Conservation (phyloP, 805 yeast species). For the Ogataea ramenticola region DNA sequence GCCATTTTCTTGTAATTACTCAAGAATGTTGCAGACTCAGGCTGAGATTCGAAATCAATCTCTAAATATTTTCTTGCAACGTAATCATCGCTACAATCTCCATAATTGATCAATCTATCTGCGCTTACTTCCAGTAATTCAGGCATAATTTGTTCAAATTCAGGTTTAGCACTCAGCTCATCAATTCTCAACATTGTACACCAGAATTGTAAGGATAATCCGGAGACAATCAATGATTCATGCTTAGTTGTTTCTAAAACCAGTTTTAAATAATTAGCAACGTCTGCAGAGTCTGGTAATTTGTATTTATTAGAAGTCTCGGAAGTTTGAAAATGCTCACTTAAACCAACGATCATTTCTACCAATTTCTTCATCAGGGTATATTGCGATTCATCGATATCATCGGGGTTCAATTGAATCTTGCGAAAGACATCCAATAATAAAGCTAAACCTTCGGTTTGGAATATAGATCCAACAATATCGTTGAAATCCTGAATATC, state of each 20-base stretch:
- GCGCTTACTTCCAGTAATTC: slow-evolving; percentile 70
- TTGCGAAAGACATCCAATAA: slow-evolving; percentile 56
- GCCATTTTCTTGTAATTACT: slow-evolving; percentile 74
- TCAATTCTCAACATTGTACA: slow-evolving; percentile 81
- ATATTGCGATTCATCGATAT: slow-evolving; percentile 65
- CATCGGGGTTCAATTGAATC: slow-evolving; percentile 57
- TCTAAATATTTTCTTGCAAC: slow-evolving; percentile 60
- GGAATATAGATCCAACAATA: slow-evolving; percentile 73
- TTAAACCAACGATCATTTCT: slow-evolving; percentile 84
- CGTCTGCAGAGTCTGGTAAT: slow-evolving; percentile 49
- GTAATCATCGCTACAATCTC: slow-evolving; percentile 57
- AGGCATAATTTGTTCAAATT: slow-evolving; percentile 52
- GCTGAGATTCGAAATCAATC: slow-evolving; percentile 82
- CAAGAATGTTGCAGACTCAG: slow-evolving; percentile 72
- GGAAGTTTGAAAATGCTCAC: slow-evolving; percentile 54
- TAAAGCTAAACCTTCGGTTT: slow-evolving; percentile 64
- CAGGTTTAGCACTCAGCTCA: slow-evolving; percentile 51
- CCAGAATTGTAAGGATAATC: slow-evolving; percentile 91
- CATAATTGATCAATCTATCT: slow-evolving; percentile 68
- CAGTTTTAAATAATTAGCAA: slow-evolving; percentile 60
- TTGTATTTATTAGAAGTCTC: slow-evolving; percentile 15
- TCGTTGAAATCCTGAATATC: slow-evolving; percentile 64
- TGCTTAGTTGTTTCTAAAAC: slow-evolving; percentile 78
- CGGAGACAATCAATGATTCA: slow-evolving; percentile 83
- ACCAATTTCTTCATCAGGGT: slow-evolving; percentile 83